Evolutionary conservation across 345 rosid species (phyloP).

Genomic region (Mallotus nudiflorus): DNA sequence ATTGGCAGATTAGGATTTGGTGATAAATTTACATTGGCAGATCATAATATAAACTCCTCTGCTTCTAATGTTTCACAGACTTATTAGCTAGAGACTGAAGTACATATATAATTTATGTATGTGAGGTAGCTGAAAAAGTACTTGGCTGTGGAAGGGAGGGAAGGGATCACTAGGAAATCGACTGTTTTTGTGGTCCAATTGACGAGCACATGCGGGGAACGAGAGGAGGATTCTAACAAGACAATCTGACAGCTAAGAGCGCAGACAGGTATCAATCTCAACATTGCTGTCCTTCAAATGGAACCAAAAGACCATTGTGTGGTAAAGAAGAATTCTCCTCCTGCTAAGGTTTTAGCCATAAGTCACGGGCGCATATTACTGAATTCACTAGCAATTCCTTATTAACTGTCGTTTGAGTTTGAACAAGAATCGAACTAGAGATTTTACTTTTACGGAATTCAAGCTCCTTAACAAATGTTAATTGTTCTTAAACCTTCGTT

Average conservation of each 20-base stretch:
- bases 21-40: no score
- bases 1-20: no score
- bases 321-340: conserved; percentile 22
- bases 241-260: conserved; percentile 26
- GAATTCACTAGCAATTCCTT: neutral
- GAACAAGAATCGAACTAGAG: no score
- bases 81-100: no score
- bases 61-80: no score
- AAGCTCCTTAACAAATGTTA: no score
- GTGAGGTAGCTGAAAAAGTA: neutral
- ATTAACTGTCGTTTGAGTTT: no score
- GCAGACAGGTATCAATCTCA: neutral
- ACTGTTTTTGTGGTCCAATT: conserved; percentile 22
- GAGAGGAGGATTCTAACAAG: neutral
- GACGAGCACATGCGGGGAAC: conserved; percentile 23
- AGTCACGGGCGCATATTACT: no score
- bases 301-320: conserved; percentile 12
- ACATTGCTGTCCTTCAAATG: neutral
- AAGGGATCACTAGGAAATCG: conserved; percentile 12
- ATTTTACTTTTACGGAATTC: no score
- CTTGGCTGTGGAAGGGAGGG: neutral
- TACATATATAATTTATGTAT: no score
- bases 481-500: no score
- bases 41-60: no score
- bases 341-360: conserved; percentile 14